Base-by-base conservation (phyloP, 495 filamentous ascomycete genomes). In the Mytilinidion resinicola region DNA sequence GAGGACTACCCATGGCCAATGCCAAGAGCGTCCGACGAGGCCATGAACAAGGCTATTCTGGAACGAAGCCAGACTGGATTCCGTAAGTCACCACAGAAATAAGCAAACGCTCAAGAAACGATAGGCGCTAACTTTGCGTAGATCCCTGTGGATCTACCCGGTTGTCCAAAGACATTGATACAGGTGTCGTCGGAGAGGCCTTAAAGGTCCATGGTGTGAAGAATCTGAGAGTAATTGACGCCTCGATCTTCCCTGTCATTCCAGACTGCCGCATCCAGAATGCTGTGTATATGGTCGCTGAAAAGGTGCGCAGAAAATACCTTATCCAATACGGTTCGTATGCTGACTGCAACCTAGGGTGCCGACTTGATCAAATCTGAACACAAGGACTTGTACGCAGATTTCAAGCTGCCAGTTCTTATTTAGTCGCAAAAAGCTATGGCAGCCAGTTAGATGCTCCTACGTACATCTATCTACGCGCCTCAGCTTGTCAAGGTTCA, bases 1-100 rank as follows among this genome's bases (percentile, higher is more conserved):
- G 72, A 64, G 25, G 79, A 83, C 53, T 84, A 78, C 63, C 82
- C 81, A 6, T 84, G 79, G 80, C 67, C 73, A n/a, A 82, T 84
- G 80, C 81, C 81, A 5, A 70, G 77, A 3, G 56, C 75, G 9
- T 76, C 73, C 3, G 80, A 85, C 53, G 77, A 77, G 53, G 77
- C 73, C 6, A 84, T 85, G 81, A 76, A 80, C 50, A 80, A 74
- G 56, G 65, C 75, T 44, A 78, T 85, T 49, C 65, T 84, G 55
- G 80, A 83, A 61, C 72, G 81, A 17, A 75, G 70, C 41, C 80
- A 83, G 69, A 84, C 82, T 49, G 80, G 76, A 10, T 84, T 81
- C 72, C 80, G 70, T 72, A 58, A 60, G 68, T 66, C 17, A 30
- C 25, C 25, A 30, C 25, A 30, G 25, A 30, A 30, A 30, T 30